Evolutionary conservation across 331 rosid genomes (phyloP), one percentile per base, ranked within the genome.

Genomic region (Quercus lobata): DNA sequence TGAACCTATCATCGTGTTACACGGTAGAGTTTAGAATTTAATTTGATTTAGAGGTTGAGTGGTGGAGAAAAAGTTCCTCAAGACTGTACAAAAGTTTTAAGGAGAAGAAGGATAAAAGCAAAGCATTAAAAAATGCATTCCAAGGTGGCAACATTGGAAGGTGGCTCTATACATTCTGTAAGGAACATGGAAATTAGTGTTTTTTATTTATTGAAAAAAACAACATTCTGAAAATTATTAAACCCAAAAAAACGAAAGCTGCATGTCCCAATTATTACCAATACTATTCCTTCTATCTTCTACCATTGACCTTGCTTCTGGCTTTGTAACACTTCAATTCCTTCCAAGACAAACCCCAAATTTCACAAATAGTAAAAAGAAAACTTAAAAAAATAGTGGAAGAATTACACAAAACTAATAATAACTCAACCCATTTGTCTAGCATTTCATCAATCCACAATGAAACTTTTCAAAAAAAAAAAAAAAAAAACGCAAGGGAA

Each of bases 241-340:
- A 14, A 3, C 46, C 30, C 73, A 81, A 78, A 87, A 83, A 79
- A 74, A 76, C 41, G 84, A 77, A 80, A 73, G 73, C 86, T 69
- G 78, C 91, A 86, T 86, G 94, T 92, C 91, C 87, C 92, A 84
- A 86, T 92, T 94, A 89, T 86, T 83, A 78, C 89, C 80, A 81
- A 81, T 74, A 87, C 76, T 86, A 85, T 83, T 87, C 91, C 84
- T 82, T 79, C 79, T 79, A 74, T 71, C 86, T 78, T 81, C 82
- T 65, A 82, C 86, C 88, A 81, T 86, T 86, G 91, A 81, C 90
- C 88, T 80, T 76, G 77, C 78, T 90, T 78, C 75, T 88, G 72
- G 84, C 83, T 68, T 46, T 68, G 25, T 19, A 34, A 18, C 80
- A 66, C 80, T 69, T 41, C 85, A 79, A 69, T 73, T 77, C 68